Evolutionary conservation across 163 green algal species (phyloP).

Genomic region (Picocystis sp.): DNA sequence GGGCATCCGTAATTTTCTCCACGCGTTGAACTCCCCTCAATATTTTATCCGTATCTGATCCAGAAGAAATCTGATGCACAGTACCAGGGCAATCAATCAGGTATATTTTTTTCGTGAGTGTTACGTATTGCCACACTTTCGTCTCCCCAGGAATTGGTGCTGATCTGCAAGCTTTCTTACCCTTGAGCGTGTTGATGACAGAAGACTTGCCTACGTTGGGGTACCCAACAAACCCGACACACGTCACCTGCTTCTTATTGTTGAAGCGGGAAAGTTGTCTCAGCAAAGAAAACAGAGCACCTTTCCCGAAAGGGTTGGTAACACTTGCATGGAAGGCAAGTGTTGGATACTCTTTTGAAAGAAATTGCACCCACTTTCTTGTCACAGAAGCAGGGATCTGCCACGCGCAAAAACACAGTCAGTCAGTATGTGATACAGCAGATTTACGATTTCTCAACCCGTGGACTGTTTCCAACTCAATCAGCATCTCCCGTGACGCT

Average conservation of each 20-base stretch:
- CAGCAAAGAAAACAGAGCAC: conserved; percentile 79
- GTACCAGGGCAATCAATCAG: conserved; percentile 97
- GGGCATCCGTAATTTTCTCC: conserved; percentile 56
- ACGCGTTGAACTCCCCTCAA: conserved; percentile 61
- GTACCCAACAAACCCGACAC: conserved; percentile 48
- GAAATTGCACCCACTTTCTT: conserved; percentile 78
- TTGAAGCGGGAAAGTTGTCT: conserved; percentile 75
- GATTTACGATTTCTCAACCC: no score
- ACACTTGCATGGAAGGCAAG: conserved; percentile 93
- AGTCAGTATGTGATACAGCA: no score
- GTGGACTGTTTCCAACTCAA: no score
- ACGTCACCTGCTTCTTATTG: conserved; percentile 88
- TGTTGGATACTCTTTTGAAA: conserved; percentile 81
- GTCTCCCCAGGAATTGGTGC: conserved; percentile 92
- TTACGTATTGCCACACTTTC: conserved; percentile 99
- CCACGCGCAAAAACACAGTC: not conserved
- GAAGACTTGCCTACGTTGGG: conserved; percentile 40
- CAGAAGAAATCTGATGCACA: conserved; percentile 73
- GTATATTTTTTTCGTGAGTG: conserved; percentile 97
- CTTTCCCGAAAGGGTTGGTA: conserved; percentile 97
- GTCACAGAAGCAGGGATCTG: conserved; percentile 95
- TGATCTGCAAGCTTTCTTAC: conserved; percentile 71
- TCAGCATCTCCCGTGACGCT: no score
- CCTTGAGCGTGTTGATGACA: conserved; percentile 40
- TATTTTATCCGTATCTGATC: conserved; percentile 52